These are phyloP conservation scores for Pestalotiopsis sp. DNA, from an alignment of 2,329 filamentous ascomycete genomes.

Conservation along the genomic window DNA sequence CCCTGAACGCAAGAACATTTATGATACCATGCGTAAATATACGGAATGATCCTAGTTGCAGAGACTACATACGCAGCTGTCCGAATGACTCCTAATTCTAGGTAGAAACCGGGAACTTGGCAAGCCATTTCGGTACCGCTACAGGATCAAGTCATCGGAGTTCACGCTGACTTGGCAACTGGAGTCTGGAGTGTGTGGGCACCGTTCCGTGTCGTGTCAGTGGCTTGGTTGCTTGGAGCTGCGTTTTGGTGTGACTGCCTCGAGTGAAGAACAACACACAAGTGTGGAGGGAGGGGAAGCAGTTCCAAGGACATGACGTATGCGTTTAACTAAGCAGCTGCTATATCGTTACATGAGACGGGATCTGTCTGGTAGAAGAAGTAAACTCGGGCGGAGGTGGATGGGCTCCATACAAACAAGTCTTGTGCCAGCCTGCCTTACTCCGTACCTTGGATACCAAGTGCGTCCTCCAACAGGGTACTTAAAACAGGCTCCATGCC, in stretches of 20 bases:
- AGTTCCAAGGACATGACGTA: slow-evolving; percentile 9
- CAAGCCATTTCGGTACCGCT: not conserved
- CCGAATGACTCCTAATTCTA: slow-evolving; percentile 3
- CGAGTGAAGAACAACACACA: not conserved
- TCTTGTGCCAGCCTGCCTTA: not conserved
- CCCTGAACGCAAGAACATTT: not conserved
- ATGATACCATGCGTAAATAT: not conserved
- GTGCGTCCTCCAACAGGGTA: not conserved
- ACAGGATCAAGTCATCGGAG: not conserved
- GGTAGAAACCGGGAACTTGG: slow-evolving; percentile 1
- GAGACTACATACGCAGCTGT: not conserved
- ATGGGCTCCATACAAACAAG: not conserved
- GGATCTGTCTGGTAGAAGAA: not conserved
- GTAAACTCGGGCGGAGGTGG: not conserved
- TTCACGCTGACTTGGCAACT: not conserved
- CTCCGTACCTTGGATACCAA: not conserved
- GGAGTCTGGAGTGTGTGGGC: not conserved
- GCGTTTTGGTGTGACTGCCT: not conserved
- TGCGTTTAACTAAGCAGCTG: not conserved
- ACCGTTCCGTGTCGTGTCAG: not conserved
- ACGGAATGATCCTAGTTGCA: too few relatives aligned
- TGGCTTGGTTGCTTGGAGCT: not conserved
- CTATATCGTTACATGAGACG: not conserved
- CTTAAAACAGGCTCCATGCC: slow-evolving; percentile 7
- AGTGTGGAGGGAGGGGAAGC: slow-evolving; percentile 2